Percentiles rank a stretch among this genome's conserved stretches.
phyloP scores from a whole-genome alignment of 495 filamentous ascomycete genomes.

The Aspergillus biplanus region DNA sequence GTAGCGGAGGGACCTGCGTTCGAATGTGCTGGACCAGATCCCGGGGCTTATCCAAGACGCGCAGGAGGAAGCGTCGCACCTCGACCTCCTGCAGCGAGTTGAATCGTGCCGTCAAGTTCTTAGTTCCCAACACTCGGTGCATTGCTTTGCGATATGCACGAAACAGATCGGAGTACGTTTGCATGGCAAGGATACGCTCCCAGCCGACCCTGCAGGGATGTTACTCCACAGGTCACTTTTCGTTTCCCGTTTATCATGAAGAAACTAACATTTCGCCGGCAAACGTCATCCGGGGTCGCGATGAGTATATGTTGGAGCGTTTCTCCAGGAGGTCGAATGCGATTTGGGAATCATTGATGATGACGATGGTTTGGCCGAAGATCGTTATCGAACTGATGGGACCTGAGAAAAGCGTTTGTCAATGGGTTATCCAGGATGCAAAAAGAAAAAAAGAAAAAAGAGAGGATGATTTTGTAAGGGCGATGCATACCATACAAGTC shows the following conservation, averaged over 20 bases:
- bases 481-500: conserved; percentile 41
- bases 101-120: conserved; percentile 33
- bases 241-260: neutral
- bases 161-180: conserved; percentile 40
- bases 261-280: conserved; percentile 43
- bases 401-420: conserved; percentile 23
- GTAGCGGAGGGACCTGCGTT: conserved; percentile 28
- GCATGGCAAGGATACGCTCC: conserved; percentile 39
- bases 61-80: conserved; percentile 42
- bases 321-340: conserved; percentile 53
- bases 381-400: conserved; percentile 58
- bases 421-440: neutral
- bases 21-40: conserved; percentile 39
- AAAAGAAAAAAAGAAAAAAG: neutral
- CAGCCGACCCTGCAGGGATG: conserved; percentile 34
- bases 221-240: neutral
- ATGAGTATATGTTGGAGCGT: conserved; percentile 47
- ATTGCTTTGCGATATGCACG: conserved; percentile 48
- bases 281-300: conserved; percentile 42
- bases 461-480: no score
- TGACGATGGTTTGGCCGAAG: conserved; percentile 50
- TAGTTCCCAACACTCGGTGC: conserved; percentile 35
- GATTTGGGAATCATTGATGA: conserved; percentile 48
- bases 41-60: conserved; percentile 38
- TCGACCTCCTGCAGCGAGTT: conserved; percentile 40